Evolutionary conservation across 208 protist genomes (phyloP), one percentile per base, ranked within the genome.

Genomic region (Leishmania major): DNA sequence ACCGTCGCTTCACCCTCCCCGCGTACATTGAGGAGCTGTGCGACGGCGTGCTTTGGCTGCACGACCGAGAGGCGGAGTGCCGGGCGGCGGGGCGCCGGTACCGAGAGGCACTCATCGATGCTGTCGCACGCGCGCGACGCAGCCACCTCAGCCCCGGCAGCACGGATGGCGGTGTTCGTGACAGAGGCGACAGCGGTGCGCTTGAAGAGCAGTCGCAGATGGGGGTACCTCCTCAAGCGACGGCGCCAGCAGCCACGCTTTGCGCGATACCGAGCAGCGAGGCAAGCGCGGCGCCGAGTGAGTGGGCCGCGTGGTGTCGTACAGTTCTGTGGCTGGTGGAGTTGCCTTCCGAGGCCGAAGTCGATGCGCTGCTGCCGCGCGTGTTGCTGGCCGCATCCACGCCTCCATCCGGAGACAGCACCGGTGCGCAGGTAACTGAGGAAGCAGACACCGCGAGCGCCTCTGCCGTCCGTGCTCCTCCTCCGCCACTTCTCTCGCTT

Each of bases 1-100:
- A 97, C 47, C 75, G 64, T 13, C 80, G 91, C 69, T 73, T 89
- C 17, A 93, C 84, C 17, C 74, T 95, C 25, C 81, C 88, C 15
- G 92, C 91, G 2, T 96, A 96, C 82, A 71, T 95, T n/a, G 84
- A 93, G 75, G 93, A 97, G 83, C 85, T 97, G 49, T 88, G 83
- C 69, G 84, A 72, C 0, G 92, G 93, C 8, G 17, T 51, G 78
- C 84, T 97, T 49, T 91, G 90, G 86, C 82, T 97, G 59, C 84
- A 92, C n/a, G 88, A 85, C 0, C 83, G 94, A 1, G 94, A 96
- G 77, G 92, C 83, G 6, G 94, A 97, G 80, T 97, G 93, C 80
- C 89, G 81, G 0, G 78, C 79, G 6, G 92, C 83, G 0, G 94
- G 93, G 11, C 72, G 72, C 0, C 66, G 51, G 43, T 95, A 95